Base-by-base conservation (phyloP, 257 asterid species). In the Cruciata laevipes region DNA sequence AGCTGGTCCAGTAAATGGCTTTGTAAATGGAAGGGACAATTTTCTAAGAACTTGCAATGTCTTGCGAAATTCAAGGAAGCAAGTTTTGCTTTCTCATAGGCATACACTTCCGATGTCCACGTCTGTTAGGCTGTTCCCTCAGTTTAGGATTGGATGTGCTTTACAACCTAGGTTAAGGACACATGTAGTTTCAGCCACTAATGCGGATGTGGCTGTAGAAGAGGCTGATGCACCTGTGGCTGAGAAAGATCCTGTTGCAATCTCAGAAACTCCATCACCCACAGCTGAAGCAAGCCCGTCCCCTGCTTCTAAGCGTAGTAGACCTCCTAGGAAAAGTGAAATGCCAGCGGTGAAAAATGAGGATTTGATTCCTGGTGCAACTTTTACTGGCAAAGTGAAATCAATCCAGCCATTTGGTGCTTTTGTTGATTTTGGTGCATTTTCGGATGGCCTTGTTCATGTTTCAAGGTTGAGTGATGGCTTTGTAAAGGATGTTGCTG, bases 361-460 rank as follows among this genome's bases (percentile, higher is more conserved):
- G 71, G 89, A 87, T 42, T 94, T 94, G 71, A 47, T 78, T 56
- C 84, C 95, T 1, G 99, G 99, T 56, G 85, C 96, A 57, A 87
- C 89, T 79, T 94, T 88, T 75, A 70, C 85, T 8, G 99, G 99
- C 65, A 94, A 90, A 86, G 96, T 94, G 52, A 77, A 82, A 74
- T 88, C 99, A 0, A 79, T 94, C 72, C 99, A 90, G 81, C 96
- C 97, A 27, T 94, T 94, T 70, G 99, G 99, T 64, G 99, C 99
- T 58, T 94, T 94, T 77, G 82, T 94, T 65, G 99, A 94, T 75
- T 88, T 94, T 69, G 99, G 99, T 21, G 99, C 99, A 66, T 94
- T 85, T 75, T 85, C 97, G 0, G 97, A 94, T 77, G 99, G 99
- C 75, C 95, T 90, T 12, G 96, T 90, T 55, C 99, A 94, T 80